These are phyloP conservation scores for Podospora sp. DNA, from an alignment of 495 filamentous ascomycete genomes.

Conservation along the genomic window DNA sequence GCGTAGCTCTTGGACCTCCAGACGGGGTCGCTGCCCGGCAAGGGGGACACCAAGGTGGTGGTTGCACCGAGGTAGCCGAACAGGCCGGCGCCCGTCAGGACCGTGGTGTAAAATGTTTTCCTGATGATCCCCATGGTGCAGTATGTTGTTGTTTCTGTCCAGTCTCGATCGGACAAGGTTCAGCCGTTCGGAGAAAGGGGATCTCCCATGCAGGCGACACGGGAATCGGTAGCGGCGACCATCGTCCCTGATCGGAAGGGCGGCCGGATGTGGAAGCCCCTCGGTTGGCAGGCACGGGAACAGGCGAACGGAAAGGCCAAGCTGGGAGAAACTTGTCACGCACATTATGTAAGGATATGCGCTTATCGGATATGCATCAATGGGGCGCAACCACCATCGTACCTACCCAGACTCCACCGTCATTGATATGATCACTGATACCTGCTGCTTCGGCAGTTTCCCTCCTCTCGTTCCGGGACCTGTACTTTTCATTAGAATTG, in stretches of 20 bases:
- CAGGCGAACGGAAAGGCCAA: background rate
- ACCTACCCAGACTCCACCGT: background rate
- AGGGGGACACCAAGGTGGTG: slow-evolving; percentile 45
- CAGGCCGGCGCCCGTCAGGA: slow-evolving; percentile 40
- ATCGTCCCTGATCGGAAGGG: slow-evolving; percentile 3
- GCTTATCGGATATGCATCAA: background rate
- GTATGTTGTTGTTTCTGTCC: background rate
- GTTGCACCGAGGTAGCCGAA: slow-evolving; percentile 42
- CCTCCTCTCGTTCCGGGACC: too few species aligned
- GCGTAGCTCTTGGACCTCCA: slow-evolving; percentile 58
- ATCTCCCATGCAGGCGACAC: background rate
- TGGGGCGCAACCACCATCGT: background rate
- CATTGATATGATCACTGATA: background rate
- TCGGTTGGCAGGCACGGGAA: slow-evolving; percentile 8
- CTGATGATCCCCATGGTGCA: slow-evolving; percentile 54
- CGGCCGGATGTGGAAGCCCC: background rate
- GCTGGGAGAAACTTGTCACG: background rate
- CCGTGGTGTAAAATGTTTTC: slow-evolving; percentile 45
- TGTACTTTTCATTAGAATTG: too few species aligned
- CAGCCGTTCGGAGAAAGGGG: background rate
- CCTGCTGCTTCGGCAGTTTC: too few species aligned
- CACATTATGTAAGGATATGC: slow-evolving; percentile 11
- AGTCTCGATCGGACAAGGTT: too few species aligned
- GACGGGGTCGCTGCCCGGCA: slow-evolving; percentile 62
- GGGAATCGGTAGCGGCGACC: background rate